A percentile compares a stretch with the other conserved stretches of the same genome.
Evolutionary conservation across 768 basidiomycete species (phyloP).

Genomic region (Podaxis sp.): DNA sequence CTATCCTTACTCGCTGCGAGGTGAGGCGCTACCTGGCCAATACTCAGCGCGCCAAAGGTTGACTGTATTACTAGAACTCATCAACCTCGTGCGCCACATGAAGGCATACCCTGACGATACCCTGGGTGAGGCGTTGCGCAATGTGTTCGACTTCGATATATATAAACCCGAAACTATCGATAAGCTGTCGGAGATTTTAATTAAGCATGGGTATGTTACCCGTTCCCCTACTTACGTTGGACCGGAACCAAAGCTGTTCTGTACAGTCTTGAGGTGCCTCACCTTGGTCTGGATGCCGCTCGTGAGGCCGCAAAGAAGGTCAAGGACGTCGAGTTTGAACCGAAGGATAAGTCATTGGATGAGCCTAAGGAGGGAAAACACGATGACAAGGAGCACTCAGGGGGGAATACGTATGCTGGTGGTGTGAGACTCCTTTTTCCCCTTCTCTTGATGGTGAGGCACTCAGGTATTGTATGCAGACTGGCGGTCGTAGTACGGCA

Average conservation of each 20-base stretch:
- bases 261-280: conserved; percentile 47
- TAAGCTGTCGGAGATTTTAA: conserved; percentile 54
- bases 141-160: conserved; percentile 70
- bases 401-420: conserved; percentile 65
- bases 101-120: conserved; percentile 57
- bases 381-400: conserved; percentile 59
- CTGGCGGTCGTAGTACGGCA: conserved; percentile 64
- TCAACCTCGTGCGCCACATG: conserved; percentile 65
- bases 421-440: conserved; percentile 40
- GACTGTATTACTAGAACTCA: conserved; percentile 43
- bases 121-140: conserved; percentile 56
- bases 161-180: conserved; percentile 66
- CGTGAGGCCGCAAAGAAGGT: conserved; percentile 51
- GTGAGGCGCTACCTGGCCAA: conserved; percentile 25
- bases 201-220: conserved; percentile 52
- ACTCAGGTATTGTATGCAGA: conserved; percentile 31
- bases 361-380: conserved; percentile 63
- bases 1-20: conserved; percentile 70
- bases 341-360: conserved; percentile 46
- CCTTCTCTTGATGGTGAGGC: neutral
- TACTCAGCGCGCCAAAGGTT: neutral
- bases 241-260: neutral
- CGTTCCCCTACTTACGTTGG: neutral
- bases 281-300: conserved; percentile 57
- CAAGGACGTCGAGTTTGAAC: conserved; percentile 56